These are phyloP conservation scores for Hypoxylon crocopeplum DNA, from an alignment of 495 filamentous ascomycete species.

Conservation along the genomic window DNA sequence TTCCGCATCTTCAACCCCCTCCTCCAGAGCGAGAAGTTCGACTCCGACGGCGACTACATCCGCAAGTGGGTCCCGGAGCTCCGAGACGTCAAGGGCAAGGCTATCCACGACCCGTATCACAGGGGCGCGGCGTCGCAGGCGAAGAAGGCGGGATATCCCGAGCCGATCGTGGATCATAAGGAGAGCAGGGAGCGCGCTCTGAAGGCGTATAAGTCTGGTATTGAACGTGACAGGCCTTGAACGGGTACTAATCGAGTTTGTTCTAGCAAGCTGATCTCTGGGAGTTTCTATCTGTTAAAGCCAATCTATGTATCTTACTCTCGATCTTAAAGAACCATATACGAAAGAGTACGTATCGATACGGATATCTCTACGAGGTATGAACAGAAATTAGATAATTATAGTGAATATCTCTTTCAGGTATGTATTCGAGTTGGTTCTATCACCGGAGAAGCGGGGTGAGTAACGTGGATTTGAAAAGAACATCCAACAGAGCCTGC, in stretches of 20 bases:
- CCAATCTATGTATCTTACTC: too few relatives aligned
- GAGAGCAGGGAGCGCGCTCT: slow-evolving; percentile 68
- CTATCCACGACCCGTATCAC: slow-evolving; percentile 81
- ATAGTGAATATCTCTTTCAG: too few relatives aligned
- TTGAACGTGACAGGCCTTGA: slow-evolving; percentile 47
- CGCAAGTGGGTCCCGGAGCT: slow-evolving; percentile 77
- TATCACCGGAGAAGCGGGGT: too few relatives aligned
- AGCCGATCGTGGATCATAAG: slow-evolving; percentile 77
- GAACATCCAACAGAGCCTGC: too few relatives aligned
- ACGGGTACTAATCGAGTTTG: neutral
- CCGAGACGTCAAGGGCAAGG: slow-evolving; percentile 61
- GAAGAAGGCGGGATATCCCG: slow-evolving; percentile 74
- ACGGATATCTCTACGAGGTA: too few relatives aligned
- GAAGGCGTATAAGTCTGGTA: slow-evolving; percentile 73
- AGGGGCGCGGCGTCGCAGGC: slow-evolving; percentile 65
- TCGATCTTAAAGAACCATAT: too few relatives aligned
- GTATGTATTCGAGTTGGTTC: too few relatives aligned
- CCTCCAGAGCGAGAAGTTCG: slow-evolving; percentile 86
- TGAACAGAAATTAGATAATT: too few relatives aligned
- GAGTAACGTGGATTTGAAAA: too few relatives aligned
- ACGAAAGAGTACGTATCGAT: too few relatives aligned
- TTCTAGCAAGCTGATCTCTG: too few relatives aligned
- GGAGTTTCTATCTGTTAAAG: too few relatives aligned
- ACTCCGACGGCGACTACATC: slow-evolving; percentile 72
- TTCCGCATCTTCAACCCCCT: slow-evolving; percentile 91